These are phyloP conservation scores for Aphanocladium album DNA, from an alignment of 2,329 filamentous ascomycete genomes.

Conservation along the genomic window DNA sequence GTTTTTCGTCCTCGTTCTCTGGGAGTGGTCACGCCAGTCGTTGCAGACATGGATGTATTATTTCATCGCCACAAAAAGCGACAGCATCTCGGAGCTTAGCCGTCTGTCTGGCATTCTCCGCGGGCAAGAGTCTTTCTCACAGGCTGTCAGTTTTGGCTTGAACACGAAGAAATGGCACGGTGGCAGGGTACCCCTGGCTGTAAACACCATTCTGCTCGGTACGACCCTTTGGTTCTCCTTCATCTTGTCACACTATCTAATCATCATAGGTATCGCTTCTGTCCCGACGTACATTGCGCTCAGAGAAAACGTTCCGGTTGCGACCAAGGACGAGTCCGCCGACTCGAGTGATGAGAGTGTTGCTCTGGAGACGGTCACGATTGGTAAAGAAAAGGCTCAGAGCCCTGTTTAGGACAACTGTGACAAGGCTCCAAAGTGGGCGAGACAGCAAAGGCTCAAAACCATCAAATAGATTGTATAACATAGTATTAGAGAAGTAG, in stretches of 20 bases:
- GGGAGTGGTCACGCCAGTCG: constrained; percentile 46
- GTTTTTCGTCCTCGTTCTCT: constrained; percentile 43
- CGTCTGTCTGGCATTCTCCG: constrained; percentile 35
- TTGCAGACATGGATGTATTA: constrained; percentile 55
- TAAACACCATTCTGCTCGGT: constrained; percentile 36
- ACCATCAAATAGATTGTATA: not conserved
- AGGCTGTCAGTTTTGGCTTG: constrained; percentile 35
- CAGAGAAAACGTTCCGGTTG: constrained; percentile 22
- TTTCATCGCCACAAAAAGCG: constrained; percentile 48
- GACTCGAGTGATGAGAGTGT: constrained; percentile 5
- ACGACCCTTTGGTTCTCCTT: constrained; percentile 13
- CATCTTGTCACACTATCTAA: not conserved
- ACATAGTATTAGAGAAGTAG: too few species aligned
- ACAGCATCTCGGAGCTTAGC: constrained; percentile 49
- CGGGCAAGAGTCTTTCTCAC: constrained; percentile 37
- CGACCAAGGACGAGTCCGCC: constrained; percentile 10
- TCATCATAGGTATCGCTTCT: constrained; percentile 20
- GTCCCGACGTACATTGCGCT: constrained; percentile 27
- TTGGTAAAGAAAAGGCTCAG: not conserved
- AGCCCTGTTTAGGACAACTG: not conserved
- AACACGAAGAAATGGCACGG: constrained; percentile 35
- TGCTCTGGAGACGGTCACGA: not conserved
- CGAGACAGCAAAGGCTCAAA: not conserved
- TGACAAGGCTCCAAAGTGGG: not conserved
- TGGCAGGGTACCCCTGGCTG: constrained; percentile 32